These are phyloP conservation scores for Agrocybe pediades DNA, from an alignment of 768 basidiomycete genomes.

Conservation along the genomic window DNA sequence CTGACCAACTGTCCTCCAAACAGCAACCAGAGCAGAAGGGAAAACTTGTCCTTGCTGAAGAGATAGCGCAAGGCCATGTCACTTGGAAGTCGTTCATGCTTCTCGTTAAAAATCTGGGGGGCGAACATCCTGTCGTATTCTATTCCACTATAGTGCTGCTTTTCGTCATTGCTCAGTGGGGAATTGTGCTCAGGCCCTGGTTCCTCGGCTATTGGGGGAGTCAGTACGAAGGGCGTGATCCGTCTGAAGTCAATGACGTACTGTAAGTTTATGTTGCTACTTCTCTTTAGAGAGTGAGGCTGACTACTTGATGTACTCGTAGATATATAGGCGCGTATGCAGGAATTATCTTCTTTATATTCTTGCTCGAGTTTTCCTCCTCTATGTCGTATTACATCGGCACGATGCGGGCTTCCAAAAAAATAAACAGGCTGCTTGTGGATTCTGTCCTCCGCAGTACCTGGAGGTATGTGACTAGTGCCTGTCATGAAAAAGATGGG, in stretches of 20 bases:
- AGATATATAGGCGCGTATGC: slow-evolving; percentile 48
- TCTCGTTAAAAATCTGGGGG: slow-evolving; percentile 36
- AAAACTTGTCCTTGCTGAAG: slow-evolving; percentile 62
- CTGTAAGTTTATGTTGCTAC: slow-evolving; percentile 33
- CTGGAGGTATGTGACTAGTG: slow-evolving; percentile 8
- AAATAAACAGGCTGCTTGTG: slow-evolving; percentile 13
- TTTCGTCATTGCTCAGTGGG: slow-evolving; percentile 26
- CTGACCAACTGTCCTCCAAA: not conserved
- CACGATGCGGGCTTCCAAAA: slow-evolving; percentile 33
- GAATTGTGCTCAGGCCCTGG: slow-evolving; percentile 38
- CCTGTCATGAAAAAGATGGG: slow-evolving; percentile 1
- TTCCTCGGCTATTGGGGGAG: slow-evolving; percentile 48
- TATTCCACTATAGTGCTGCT: slow-evolving; percentile 27
- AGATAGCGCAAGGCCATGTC: slow-evolving; percentile 43
- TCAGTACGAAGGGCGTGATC: slow-evolving; percentile 36
- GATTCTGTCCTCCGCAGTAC: slow-evolving; percentile 18
- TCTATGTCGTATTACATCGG: slow-evolving; percentile 29
- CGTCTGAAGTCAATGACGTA: slow-evolving; percentile 34
- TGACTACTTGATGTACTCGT: not conserved
- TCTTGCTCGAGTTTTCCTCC: slow-evolving; percentile 3
- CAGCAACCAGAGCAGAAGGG: slow-evolving; percentile 33
- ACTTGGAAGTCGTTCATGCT: slow-evolving; percentile 31
- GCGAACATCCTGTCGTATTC: slow-evolving; percentile 34
- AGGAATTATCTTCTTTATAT: slow-evolving; percentile 9
- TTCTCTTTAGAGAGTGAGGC: not conserved